Base-by-base conservation (phyloP, 1,139 yeast genomes). In the Zygosaccharomyces sapae region DNA sequence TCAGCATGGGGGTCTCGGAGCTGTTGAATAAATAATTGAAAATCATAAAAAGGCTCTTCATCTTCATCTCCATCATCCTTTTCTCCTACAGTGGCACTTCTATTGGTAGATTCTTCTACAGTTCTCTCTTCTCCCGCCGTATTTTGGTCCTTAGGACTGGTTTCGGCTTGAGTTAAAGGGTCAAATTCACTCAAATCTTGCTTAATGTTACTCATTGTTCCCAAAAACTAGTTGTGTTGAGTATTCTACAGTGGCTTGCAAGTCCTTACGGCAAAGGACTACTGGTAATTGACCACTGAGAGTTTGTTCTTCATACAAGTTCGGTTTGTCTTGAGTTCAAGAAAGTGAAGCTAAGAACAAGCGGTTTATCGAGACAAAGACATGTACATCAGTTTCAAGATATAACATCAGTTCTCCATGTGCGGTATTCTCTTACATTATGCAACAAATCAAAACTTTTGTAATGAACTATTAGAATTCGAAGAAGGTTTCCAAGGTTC, bases 1-100 rank as follows among this genome's bases (percentile, higher is more conserved):
- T 88, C 96, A 1, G 97, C 96, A 46, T 79, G 73, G 55, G 81
- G 83, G 50, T 79, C 76, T 48, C 84, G 81, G 52, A 94, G 73
- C 53, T 85, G 88, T 5, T 75, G 72, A 33, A 90, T 72, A 62
- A 92, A 92, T 20, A 75, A 70, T 61, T 86, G 96, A 65, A 90
- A 92, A 63, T 92, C 96, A 68, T 63, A 64, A 18, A 53, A 51
- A 4, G 52, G 47, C 25, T 56, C 61, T 8, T 49, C 55, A n/a
- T 52, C 59, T n/a, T 49, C 53, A 19, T 42, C 50, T 36, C 48
- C 43, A 8, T 16, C 34, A 30, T 40, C 19, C 18, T 51, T 53
- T 18, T 45, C 48, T 8, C 38, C 22, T 40, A 34, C 39, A 24
- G 7, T 19, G 9, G 33, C 10, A 16, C 18, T 39, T 31, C 4